Conservation (phyloP, 441 rosid species). For the Jatropha podagrica region DNA sequence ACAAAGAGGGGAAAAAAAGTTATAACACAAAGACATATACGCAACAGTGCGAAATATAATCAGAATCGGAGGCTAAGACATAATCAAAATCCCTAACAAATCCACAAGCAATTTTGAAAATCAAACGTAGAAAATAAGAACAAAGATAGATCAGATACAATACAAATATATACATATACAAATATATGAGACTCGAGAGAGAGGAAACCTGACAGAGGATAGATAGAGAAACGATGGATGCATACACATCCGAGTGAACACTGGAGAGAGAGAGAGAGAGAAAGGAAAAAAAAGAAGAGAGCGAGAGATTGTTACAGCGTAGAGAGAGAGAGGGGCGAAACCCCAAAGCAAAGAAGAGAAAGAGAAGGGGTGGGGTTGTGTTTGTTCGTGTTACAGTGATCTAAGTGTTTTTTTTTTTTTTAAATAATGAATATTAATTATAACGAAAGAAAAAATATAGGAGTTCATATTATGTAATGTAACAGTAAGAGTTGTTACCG, state of each 20-base stretch:
- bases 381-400: background rate
- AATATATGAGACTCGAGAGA: background rate
- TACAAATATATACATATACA: background rate
- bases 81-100: conserved; percentile 21
- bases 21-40: background rate
- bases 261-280: conserved; percentile 8
- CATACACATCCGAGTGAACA: conserved; percentile 44
- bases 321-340: conserved; percentile 31
- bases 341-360: conserved; percentile 33
- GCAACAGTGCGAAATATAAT: background rate
- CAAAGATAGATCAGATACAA: conserved; percentile 34
- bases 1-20: background rate
- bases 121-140: background rate
- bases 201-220: conserved; percentile 30
- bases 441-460: too few species aligned
- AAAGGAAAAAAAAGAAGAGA: background rate
- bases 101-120: background rate
- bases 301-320: background rate
- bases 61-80: conserved; percentile 13
- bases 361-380: conserved; percentile 11
- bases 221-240: conserved; percentile 31
- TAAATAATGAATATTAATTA: background rate
- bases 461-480: too few species aligned
- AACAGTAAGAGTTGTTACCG: too few species aligned
- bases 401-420: background rate